These are phyloP conservation scores for Ceratobasidium sp. DNA, from an alignment of 1,284 basidiomycete species.

Conservation along the genomic window DNA sequence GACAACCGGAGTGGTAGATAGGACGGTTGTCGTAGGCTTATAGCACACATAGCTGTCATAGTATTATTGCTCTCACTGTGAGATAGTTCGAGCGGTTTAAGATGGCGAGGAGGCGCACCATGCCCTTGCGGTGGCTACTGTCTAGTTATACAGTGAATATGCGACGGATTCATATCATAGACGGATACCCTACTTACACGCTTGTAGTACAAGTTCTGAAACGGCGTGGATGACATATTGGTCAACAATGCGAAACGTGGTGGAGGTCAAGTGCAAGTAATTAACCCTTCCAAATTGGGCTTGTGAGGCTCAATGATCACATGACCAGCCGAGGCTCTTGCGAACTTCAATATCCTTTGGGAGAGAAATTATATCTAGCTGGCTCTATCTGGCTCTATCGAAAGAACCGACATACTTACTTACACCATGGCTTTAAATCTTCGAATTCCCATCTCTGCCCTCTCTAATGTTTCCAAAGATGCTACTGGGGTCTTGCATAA, in stretches of 20 bases:
- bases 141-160: slow-evolving; percentile 6
- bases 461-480: slow-evolving; percentile 6
- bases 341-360: neutral
- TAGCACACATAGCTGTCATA: slow-evolving; percentile 55
- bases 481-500: slow-evolving; percentile 10
- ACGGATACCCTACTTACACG: slow-evolving; percentile 16
- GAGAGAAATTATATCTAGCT: neutral
- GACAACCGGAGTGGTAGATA: slow-evolving; percentile 78
- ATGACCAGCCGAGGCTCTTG: too few relatives aligned
- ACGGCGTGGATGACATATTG: slow-evolving; percentile 34
- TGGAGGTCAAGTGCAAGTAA: neutral
- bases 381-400: neutral
- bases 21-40: slow-evolving; percentile 78
- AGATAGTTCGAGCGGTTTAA: neutral
- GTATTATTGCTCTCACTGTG: neutral
- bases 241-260: neutral
- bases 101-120: slow-evolving; percentile 46
- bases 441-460: slow-evolving; percentile 29
- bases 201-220: slow-evolving; percentile 36
- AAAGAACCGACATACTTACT: neutral
- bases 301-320: too few relatives aligned
- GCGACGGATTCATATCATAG: neutral
- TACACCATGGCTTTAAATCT: slow-evolving; percentile 18
- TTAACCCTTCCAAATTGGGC: neutral
- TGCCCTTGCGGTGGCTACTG: slow-evolving; percentile 49